Evolutionary conservation across 192 early-diverging fungal species (phyloP).

Genomic region (Coemansia sp.): DNA sequence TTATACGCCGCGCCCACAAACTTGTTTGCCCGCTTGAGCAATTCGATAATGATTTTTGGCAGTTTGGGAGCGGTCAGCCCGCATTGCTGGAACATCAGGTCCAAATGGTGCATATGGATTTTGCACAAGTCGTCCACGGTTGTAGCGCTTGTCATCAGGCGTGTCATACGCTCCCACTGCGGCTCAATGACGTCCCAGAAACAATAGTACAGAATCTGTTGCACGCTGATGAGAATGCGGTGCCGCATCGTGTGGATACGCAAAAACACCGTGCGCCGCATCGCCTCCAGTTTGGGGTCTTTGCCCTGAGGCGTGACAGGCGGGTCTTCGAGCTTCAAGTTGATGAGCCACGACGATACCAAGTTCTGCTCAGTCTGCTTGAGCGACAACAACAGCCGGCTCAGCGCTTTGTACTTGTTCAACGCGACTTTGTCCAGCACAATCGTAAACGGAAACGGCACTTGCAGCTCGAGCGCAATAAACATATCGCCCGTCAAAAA

Average conservation of each 20-base stretch:
- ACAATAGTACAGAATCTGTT: conserved; percentile 87
- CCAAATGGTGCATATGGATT: conserved; percentile 80
- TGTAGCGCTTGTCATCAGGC: conserved; percentile 59
- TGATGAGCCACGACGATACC: conserved; percentile 68
- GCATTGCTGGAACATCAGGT: conserved; percentile 86
- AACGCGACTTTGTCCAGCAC: conserved; percentile 81
- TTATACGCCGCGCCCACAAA: conserved; percentile 24
- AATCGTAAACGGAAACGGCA: conserved; percentile 86
- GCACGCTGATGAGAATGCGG: conserved; percentile 87
- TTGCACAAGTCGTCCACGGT: conserved; percentile 88
- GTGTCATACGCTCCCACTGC: conserved; percentile 74
- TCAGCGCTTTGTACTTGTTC: conserved; percentile 88
- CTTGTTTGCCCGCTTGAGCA: conserved; percentile 41
- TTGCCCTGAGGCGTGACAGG: conserved; percentile 29
- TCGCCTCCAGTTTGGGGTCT: conserved; percentile 42
- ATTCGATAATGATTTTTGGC: conserved; percentile 62
- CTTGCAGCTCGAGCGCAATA: conserved; percentile 77
- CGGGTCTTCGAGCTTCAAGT: conserved; percentile 39
- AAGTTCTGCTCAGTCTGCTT: conserved; percentile 87
- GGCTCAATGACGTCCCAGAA: conserved; percentile 93
- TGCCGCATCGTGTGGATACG: conserved; percentile 72
- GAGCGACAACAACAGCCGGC: conserved; percentile 83
- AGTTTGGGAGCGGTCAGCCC: conserved; percentile 83
- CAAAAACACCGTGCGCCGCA: conserved; percentile 59
- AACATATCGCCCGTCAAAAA: conserved; percentile 69